Conservation (phyloP, 768 basidiomycete genomes). For the Omphalotus guepiniiformis region DNA sequence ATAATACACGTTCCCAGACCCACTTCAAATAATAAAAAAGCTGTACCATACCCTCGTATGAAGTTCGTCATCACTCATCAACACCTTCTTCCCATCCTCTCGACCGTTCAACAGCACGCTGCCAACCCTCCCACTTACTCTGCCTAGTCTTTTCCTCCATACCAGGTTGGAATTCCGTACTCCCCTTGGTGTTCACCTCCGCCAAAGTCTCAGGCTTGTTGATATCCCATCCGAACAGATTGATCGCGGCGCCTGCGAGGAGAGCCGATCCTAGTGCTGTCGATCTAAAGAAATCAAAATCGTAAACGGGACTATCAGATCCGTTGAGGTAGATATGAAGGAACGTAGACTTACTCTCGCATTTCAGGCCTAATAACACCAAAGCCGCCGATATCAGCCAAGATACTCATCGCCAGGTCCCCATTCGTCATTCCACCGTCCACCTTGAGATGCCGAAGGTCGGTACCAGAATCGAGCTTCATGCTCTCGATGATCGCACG, state of each 20-base stretch:
- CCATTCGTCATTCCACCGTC: slow-evolving; percentile 99
- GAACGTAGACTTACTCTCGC: slow-evolving; percentile 70
- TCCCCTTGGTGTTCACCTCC: slow-evolving; percentile 86
- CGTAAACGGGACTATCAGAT: background rate
- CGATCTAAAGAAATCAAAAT: slow-evolving; percentile 47
- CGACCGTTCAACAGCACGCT: slow-evolving; percentile 81
- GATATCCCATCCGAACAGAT: slow-evolving; percentile 91
- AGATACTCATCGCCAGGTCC: slow-evolving; percentile 79
- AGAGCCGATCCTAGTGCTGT: slow-evolving; percentile 95
- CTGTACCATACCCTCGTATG: background rate
- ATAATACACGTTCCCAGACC: no score
- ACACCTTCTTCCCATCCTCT: slow-evolving; percentile 73
- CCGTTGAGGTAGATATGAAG: background rate
- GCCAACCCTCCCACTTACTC: slow-evolving; percentile 77
- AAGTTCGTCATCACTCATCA: slow-evolving; percentile 13
- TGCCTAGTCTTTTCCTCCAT: slow-evolving; percentile 50
- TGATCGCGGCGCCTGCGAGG: slow-evolving; percentile 85
- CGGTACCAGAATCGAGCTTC: slow-evolving; percentile 79
- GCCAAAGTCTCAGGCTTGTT: slow-evolving; percentile 74
- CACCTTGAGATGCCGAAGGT: slow-evolving; percentile 84
- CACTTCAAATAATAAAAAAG: background rate
- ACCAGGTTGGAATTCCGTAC: slow-evolving; percentile 59
- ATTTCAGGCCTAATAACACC: slow-evolving; percentile 90
- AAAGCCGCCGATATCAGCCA: slow-evolving; percentile 90
- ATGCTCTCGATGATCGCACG: slow-evolving; percentile 94